phyloP scores from a whole-genome alignment of 169 alveolate species.

The Pseudocohnilembus persalinus region DNA sequence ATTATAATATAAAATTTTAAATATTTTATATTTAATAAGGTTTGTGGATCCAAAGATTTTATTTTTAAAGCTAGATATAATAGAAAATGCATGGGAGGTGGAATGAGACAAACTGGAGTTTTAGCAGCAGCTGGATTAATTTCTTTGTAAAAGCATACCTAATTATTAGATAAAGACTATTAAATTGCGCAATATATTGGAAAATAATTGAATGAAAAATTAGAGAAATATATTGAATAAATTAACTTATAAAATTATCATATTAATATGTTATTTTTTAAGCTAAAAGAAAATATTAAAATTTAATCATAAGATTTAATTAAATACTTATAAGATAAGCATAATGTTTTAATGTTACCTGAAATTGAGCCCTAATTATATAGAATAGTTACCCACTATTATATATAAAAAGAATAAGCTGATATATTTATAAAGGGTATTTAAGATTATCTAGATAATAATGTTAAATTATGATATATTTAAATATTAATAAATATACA shows the following conservation, averaged over 20 bases:
- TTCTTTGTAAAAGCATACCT: slow-evolving; percentile 25
- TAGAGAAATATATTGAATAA: not conserved
- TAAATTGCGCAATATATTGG: not conserved
- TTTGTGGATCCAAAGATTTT: slow-evolving; percentile 12
- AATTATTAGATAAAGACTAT: slow-evolving; percentile 1
- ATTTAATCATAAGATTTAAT: not conserved
- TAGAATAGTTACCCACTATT: slow-evolving; percentile 26
- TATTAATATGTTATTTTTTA: slow-evolving; percentile 10
- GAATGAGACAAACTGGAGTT: slow-evolving; percentile 52
- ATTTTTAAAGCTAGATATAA: not conserved
- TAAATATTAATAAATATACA: too few species aligned
- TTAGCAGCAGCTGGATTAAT: slow-evolving; percentile 47
- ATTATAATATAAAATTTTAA: too few species aligned
- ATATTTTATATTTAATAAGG: not conserved
- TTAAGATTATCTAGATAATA: too few species aligned
- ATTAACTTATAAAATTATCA: not conserved
- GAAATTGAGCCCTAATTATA: not conserved
- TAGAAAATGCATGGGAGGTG: slow-evolving; percentile 32
- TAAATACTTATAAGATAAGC: not conserved
- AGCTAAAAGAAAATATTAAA: not conserved
- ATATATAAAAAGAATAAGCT: slow-evolving; percentile 15
- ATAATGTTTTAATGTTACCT: not conserved
- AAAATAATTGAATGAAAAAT: not conserved
- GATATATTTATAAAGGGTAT: not conserved
- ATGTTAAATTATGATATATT: too few species aligned